Conservation (phyloP, 805 yeast species). For the Lipomyces sp. region DNA sequence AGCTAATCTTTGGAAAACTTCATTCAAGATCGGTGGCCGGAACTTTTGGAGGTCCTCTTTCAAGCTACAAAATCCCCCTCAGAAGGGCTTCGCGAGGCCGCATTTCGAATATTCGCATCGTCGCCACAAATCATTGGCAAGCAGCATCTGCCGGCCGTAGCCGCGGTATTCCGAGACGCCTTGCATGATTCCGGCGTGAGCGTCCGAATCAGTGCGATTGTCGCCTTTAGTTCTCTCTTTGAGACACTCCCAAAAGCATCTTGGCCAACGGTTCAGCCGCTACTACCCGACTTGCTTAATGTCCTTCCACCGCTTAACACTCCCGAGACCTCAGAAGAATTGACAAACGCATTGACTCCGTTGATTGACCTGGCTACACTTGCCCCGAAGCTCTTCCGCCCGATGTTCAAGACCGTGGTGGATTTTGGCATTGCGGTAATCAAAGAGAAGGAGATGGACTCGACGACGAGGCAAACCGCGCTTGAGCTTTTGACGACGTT, state of each 20-base stretch:
- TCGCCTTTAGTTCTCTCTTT: conserved; percentile 89
- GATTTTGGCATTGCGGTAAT: conserved; percentile 82
- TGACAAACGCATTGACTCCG: conserved; percentile 83
- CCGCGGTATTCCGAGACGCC: conserved; percentile 74
- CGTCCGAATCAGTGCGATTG: conserved; percentile 86
- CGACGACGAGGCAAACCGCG: conserved; percentile 77
- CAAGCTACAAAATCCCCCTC: conserved; percentile 57
- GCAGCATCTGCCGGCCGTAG: conserved; percentile 51
- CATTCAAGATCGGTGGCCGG: conserved; percentile 65
- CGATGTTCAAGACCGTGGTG: conserved; percentile 84
- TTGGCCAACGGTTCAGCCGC: conserved; percentile 73
- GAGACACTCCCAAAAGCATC: conserved; percentile 70
- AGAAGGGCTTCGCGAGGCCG: conserved; percentile 77
- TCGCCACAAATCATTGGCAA: conserved; percentile 74
- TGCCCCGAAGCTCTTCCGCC: conserved; percentile 91
- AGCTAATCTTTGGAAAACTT: background rate
- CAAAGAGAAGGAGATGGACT: conserved; percentile 75
- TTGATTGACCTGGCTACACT: conserved; percentile 85
- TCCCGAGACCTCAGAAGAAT: conserved; percentile 72
- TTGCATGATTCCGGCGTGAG: conserved; percentile 76
- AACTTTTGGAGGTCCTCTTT: conserved; percentile 70
- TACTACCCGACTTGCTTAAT: conserved; percentile 79
- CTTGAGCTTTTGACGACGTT: conserved; percentile 86
- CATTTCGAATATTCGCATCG: conserved; percentile 82
- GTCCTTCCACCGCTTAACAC: conserved; percentile 81